Percentiles rank a stretch among this genome's conserved stretches.
Conservation (phyloP, 164 flowering plant species). For the Annona squamosa region DNA sequence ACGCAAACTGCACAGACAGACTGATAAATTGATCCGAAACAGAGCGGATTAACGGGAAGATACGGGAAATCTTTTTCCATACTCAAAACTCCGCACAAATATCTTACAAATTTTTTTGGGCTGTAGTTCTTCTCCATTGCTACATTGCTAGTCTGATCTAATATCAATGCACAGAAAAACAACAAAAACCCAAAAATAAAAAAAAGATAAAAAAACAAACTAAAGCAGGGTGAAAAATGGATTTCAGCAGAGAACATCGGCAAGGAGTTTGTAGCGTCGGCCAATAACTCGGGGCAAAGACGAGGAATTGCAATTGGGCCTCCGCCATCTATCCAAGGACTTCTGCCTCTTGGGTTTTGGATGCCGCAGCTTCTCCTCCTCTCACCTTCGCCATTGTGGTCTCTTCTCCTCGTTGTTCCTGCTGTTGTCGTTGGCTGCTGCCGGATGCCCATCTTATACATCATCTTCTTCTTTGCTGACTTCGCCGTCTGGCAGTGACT, state of each 20-base stretch:
- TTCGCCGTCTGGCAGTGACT: constrained; percentile 4
- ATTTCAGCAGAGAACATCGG: constrained; percentile 17
- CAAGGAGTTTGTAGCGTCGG: constrained; percentile 17
- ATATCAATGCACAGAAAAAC: no score
- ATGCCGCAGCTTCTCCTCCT: constrained; percentile 4
- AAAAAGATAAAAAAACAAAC: background rate
- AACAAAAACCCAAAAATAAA: no score
- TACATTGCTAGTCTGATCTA: no score
- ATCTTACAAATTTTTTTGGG: no score
- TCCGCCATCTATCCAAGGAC: background rate
- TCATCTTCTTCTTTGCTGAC: no score
- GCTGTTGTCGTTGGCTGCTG: no score
- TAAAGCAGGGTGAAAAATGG: background rate
- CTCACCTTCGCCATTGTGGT: constrained; percentile 1
- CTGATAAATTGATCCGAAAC: no score
- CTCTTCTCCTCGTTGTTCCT: constrained; percentile 2
- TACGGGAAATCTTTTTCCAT: no score
- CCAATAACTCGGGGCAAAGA: constrained; percentile 6
- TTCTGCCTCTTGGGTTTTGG: background rate
- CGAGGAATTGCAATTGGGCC: constrained; percentile 12
- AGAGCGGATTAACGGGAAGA: no score
- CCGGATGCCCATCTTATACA: background rate
- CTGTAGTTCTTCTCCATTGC: no score
- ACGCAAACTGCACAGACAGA: no score
- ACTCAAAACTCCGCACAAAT: no score